phyloP scores from a whole-genome alignment of 441 rosid genomes.

The Eruca vesicaria region DNA sequence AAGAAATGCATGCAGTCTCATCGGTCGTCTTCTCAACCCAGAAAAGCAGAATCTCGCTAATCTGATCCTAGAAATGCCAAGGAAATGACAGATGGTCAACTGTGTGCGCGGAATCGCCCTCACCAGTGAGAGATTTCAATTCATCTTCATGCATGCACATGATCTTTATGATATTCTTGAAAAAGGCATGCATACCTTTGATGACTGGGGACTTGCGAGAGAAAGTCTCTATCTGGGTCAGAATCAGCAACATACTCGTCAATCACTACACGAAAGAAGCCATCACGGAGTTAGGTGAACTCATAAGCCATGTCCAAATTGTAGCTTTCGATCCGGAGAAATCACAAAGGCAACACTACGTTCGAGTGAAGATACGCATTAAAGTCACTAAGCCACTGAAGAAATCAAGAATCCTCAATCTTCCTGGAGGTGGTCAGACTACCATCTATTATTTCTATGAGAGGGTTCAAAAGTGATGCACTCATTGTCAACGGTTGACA shows the following conservation, averaged over 20 bases:
- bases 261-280: neutral
- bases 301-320: neutral
- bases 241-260: neutral
- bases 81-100: too few relatives aligned
- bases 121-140: too few relatives aligned
- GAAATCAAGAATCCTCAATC: neutral
- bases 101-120: too few relatives aligned
- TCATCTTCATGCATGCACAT: too few relatives aligned
- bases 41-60: too few relatives aligned
- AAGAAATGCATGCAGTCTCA: too few relatives aligned
- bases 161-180: too few relatives aligned
- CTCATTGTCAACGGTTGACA: neutral
- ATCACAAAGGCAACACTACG: neutral
- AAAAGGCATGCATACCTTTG: too few relatives aligned
- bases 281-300: neutral
- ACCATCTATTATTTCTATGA: neutral
- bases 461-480: neutral
- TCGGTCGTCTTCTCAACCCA: too few relatives aligned
- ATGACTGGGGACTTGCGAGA: too few relatives aligned
- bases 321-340: neutral
- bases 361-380: neutral
- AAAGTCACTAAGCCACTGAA: neutral
- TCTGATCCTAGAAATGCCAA: too few relatives aligned
- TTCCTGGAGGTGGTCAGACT: neutral
- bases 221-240: too few relatives aligned